Evolutionary conservation across 2,329 filamentous ascomycete species (phyloP).

Genomic region (Calonectria fujianensis): DNA sequence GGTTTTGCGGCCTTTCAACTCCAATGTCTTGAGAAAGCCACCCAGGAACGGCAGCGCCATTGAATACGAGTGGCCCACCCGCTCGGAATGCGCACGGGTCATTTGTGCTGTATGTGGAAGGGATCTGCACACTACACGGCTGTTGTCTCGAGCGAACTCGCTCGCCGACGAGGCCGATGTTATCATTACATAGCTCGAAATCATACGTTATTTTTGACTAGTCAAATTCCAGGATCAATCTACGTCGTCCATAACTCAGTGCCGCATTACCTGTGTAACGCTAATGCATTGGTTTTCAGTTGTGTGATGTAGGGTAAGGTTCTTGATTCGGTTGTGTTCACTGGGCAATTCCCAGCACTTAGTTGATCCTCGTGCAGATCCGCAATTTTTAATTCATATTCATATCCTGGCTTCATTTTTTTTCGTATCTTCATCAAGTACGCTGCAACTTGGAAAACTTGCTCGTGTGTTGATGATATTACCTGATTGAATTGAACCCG

Average conservation of each 20-base stretch:
- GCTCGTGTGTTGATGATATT: background rate
- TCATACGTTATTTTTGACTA: background rate
- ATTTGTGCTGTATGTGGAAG: background rate
- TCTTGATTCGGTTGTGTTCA: too few relatives aligned
- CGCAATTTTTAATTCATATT: background rate
- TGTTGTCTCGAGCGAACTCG: background rate
- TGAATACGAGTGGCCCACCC: conserved; percentile 1
- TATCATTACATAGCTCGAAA: background rate
- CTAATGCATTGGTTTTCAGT: background rate
- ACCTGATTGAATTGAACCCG: background rate
- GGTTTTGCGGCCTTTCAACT: background rate
- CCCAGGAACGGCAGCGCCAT: conserved; percentile 1
- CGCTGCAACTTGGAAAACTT: too few relatives aligned
- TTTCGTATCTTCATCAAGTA: background rate
- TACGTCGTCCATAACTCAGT: background rate
- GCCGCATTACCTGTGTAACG: background rate
- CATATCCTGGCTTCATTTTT: background rate
- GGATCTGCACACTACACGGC: background rate
- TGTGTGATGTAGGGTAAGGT: background rate
- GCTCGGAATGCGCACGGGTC: background rate
- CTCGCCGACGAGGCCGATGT: background rate
- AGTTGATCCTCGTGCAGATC: background rate
- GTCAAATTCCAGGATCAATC: background rate
- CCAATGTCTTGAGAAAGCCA: background rate
- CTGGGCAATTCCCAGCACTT: background rate